These are phyloP conservation scores for Camellia oleifera DNA, from an alignment of 179 eudicot genomes.

Conservation along the genomic window DNA sequence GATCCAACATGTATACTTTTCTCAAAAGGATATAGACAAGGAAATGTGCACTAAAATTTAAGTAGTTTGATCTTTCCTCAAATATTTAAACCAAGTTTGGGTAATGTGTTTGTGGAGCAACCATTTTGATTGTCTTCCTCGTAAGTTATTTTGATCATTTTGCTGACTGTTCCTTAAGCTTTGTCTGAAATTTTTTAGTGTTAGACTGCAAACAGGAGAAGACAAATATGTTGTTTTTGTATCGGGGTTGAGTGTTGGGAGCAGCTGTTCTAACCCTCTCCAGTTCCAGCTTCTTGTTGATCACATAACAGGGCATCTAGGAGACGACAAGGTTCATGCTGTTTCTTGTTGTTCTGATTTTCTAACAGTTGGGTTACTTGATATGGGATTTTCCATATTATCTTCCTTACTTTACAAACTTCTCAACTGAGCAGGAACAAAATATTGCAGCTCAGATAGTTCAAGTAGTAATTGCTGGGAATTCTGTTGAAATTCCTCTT, in stretches of 20 bases:
- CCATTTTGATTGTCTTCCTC: neutral
- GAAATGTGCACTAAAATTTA: neutral
- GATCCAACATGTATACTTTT: neutral
- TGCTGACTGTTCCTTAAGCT: neutral
- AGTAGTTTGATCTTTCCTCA: neutral
- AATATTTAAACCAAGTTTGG: neutral
- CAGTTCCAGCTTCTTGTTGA: conserved; percentile 84
- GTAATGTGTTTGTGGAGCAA: neutral
- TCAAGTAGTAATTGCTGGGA: conserved; percentile 88
- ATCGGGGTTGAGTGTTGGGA: conserved; percentile 74
- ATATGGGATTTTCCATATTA: neutral
- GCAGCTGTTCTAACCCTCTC: conserved; percentile 69
- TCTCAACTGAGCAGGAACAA: conserved; percentile 62
- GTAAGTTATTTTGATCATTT: neutral
- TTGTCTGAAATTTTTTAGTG: neutral
- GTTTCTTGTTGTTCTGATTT: neutral
- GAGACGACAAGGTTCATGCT: conserved; percentile 70
- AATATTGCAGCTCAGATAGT: conserved; percentile 76
- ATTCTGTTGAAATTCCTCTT: conserved; percentile 66
- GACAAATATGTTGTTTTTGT: conserved; percentile 82
- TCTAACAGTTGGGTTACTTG: neutral
- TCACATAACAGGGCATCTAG: conserved; percentile 91
- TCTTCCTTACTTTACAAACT: neutral
- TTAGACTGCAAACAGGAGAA: conserved; percentile 46
- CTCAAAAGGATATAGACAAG: no score